Base-by-base conservation (phyloP, 2,329 filamentous ascomycete species). In the Colletotrichum lindemuthianum region DNA sequence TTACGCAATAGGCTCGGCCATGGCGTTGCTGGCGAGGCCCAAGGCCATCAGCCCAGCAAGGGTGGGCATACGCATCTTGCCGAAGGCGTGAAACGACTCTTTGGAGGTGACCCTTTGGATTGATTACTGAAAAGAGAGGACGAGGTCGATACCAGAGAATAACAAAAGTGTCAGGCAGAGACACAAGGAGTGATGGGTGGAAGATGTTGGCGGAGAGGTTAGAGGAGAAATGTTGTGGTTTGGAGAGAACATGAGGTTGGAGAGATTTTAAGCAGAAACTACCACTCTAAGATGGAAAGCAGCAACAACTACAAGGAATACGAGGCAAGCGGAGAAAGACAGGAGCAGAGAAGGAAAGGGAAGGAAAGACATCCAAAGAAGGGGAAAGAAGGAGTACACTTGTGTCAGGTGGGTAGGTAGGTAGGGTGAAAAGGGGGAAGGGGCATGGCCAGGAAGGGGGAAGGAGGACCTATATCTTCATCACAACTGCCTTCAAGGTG, bases 1-100 rank as follows among this genome's bases (percentile, higher is more conserved):
- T 74, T 71, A 78, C 80, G 75, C 73, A 40, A 72, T 72, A 37
- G 73, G 70, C 56, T 76, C 75, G n/a, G 73, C 76, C 47, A 70
- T 67, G 50, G 72, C 71, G 37, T 70, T 67, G 8, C 73, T 69
- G 54, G 79, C 56, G 65, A 79, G 72, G 60, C 75, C 73, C 61
- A 76, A 66, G 69, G 75, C 75, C 69, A 72, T 64, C 49, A 82
- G 58, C 71, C 73, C 73, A 67, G 74, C 72, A 64, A 81, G 66
- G 63, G 76, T 72, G 50, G 16, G 54, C 10, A 72, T 69, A 72
- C 78, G 79, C 81, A 83, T 83, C 69, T 68, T 75, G 70, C 51
- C 55, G 55, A 55, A 57, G 70, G 65, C 60, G 65, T 16, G 66
- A 65, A 24, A 24, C 24, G 24, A 24, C 24, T 24, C 24, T 24